Evolutionary conservation across 2,329 filamentous ascomycete genomes (phyloP), one percentile per base, ranked within the genome.

Genomic region (Zymoseptoria ardabiliae): DNA sequence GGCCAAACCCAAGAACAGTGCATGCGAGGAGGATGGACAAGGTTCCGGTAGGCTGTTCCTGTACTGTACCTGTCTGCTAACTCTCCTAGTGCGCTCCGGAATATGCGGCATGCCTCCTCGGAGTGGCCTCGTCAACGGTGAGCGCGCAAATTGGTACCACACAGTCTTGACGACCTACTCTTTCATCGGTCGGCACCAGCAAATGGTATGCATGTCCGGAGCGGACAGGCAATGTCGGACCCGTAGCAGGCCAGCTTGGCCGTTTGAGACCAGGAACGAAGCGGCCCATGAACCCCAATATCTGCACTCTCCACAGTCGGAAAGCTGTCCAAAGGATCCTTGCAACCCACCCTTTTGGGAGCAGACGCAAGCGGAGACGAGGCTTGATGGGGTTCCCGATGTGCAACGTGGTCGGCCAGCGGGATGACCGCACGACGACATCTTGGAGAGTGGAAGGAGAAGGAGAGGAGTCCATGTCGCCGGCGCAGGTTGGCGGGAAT

Each of bases 11-110:
- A 45, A 45, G 49, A 53, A 59, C 54, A 58, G 53, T 51, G 61
- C 53, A 58, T 56, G 30, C 51, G 58, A 58, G 58, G 28, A 60
- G 63, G 63, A 64, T 63, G 60, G 56, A 41, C 58, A 51, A 50
- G 41, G 56, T 62, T 45, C 35, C 35, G 35, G 35, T 62, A 64
- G 62, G 62, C 60, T 60, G 61, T 61, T 41, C 58, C 54, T 55
- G 53, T 56, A 22, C 57, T 53, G 45, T 53, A 54, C 55, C 53
- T 53, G 57, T 48, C 58, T 61, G 35, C 35, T 45, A 45, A 45
- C 35, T 45, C 35, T 45, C 35, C 35, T 45, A 45, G 35, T 45
- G 35, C 35, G 35, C 35, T 45, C 13, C 35, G 35, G 35, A 45
- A 7, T 17, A 45, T 45, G 35, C 35, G 35, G 35, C 35, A 62